Evolutionary conservation across 2,329 filamentous ascomycete species (phyloP), one percentile per base, ranked within the genome.

Genomic region (Cercospora beticola): DNA sequence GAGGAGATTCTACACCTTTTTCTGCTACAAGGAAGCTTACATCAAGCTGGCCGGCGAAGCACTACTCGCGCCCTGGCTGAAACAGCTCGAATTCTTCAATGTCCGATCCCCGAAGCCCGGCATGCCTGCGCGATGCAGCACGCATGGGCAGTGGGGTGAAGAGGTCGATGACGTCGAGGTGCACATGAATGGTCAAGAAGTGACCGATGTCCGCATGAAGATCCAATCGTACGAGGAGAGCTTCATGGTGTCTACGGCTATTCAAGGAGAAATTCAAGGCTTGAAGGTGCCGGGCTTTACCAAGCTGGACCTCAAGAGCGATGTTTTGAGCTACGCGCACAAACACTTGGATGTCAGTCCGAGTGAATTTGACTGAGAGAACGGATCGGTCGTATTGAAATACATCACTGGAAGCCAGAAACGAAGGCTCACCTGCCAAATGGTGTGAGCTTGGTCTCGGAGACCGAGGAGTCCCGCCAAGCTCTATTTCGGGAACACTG

Each of bases 41-140:
- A 89, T 94, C 79, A 94, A 94, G 85, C 88, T 94, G 82, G 91
- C 90, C 31, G 92, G 92, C 28, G 90, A 94, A 74, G 92, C 90
- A 0, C 83, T 94, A 67, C 82, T 93, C 8, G 92, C 92, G 0
- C 83, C 83, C 4, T 94, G 92, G 92, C 83, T 94, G 60, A 82
- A 82, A 62, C 86, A 90, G 61, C 81, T 94, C 8, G 89, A 93
- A 74, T 92, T 94, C 76, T 82, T 84, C 67, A 81, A 84, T 60
- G 90, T 92, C 63, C 81, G 83, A 62, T 86, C 89, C 60, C 89
- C 89, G 12, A 77, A 71, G 16, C 76, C 81, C 0, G 83, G 81
- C 2, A 79, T 77, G 0, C 78, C 78, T 0, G 78, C 82, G 9
- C 75, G 81, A 30, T 84, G 82, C 72, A 80, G 78, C 33, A 82